Evolutionary conservation across 164 flowering plant species (phyloP).

Genomic region (Vitis labrusca): DNA sequence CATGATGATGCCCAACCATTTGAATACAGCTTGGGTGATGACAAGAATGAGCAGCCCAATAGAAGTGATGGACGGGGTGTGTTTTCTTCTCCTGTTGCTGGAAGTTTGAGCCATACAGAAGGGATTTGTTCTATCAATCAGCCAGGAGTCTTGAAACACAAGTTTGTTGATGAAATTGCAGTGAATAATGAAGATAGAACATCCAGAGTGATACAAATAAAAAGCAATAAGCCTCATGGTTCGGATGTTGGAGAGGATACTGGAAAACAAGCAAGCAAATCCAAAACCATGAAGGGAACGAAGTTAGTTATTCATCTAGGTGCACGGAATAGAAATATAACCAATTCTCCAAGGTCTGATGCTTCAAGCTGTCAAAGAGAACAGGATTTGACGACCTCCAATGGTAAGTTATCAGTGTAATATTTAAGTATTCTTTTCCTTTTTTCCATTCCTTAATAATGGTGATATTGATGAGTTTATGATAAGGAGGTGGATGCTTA

Average conservation of each 20-base stretch:
- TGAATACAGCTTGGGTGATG: constrained; percentile 38
- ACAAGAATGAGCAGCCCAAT: constrained; percentile 38
- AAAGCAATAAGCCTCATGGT: constrained; percentile 40
- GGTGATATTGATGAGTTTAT: no score
- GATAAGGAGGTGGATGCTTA: no score
- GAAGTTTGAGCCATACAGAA: constrained; percentile 32
- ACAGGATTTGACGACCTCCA: constrained; percentile 46
- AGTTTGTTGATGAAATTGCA: constrained; percentile 47
- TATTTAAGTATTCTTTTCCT: background rate
- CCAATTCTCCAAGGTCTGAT: constrained; percentile 66
- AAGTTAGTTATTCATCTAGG: constrained; percentile 89
- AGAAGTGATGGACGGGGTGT: constrained; percentile 32
- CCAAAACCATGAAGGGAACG: constrained; percentile 62
- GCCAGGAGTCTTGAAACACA: constrained; percentile 50
- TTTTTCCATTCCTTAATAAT: no score
- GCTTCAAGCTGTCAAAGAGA: constrained; percentile 69
- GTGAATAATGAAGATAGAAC: constrained; percentile 38
- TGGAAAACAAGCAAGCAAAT: constrained; percentile 41
- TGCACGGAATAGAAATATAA: constrained; percentile 51
- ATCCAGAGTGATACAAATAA: constrained; percentile 41
- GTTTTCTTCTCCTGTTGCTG: constrained; percentile 39
- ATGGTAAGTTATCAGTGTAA: constrained; percentile 47
- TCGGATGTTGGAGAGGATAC: constrained; percentile 40
- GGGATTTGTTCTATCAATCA: constrained; percentile 52
- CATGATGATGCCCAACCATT: constrained; percentile 32